These are phyloP conservation scores for Orbilia javanica DNA, from an alignment of 2,329 filamentous ascomycete species.

Conservation along the genomic window DNA sequence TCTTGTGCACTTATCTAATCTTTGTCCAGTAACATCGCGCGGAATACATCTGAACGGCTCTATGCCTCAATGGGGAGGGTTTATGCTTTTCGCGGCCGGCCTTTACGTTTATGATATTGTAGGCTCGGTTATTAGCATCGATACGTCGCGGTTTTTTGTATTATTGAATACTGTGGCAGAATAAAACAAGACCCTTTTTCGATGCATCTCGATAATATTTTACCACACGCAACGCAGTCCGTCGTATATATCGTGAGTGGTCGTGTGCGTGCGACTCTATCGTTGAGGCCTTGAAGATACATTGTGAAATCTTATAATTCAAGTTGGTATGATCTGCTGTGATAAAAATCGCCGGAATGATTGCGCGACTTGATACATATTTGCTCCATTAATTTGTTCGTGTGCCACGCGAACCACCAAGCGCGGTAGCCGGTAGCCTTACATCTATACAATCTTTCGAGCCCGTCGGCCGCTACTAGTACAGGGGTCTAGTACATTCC, in stretches of 20 bases:
- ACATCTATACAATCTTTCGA: no score
- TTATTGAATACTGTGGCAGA: conserved; percentile 10
- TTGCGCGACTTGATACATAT: no score
- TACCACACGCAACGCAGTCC: conserved; percentile 11
- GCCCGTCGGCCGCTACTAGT: no score
- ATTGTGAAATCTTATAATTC: no score
- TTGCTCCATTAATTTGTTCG: no score
- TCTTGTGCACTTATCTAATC: conserved; percentile 17
- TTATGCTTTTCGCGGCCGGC: background rate
- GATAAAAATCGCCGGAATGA: no score
- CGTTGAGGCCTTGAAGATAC: background rate
- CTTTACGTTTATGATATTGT: background rate
- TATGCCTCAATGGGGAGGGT: background rate
- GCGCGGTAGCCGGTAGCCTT: no score
- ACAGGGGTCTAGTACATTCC: no score
- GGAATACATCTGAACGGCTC: conserved; percentile 16
- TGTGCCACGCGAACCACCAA: no score
- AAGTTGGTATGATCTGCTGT: no score
- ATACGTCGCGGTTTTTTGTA: background rate
- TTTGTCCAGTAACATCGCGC: conserved; percentile 25
- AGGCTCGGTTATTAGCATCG: no score
- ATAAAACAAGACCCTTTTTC: background rate
- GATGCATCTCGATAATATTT: background rate
- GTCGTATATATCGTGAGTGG: background rate
- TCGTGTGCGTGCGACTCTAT: background rate